A percentile compares a stretch with the other conserved stretches of the same genome.
Conservation (phyloP, 805 yeast species). For the Allodekkera sacchari region DNA sequence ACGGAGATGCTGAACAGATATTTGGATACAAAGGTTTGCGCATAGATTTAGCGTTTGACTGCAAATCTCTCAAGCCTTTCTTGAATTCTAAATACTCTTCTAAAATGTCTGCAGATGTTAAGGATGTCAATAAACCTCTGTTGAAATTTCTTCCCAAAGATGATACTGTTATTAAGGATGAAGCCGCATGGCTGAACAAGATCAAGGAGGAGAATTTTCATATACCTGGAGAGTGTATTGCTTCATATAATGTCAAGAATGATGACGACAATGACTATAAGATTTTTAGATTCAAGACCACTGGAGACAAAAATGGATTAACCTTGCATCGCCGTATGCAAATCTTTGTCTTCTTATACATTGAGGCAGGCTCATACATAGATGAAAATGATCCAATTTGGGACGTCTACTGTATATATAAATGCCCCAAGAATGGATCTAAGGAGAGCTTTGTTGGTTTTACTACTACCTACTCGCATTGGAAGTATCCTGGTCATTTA, state of each 20-base stretch:
- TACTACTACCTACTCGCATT: constrained; percentile 75
- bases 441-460: constrained; percentile 60
- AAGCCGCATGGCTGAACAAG: constrained; percentile 54
- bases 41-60: constrained; percentile 66
- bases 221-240: constrained; percentile 25
- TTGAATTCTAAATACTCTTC: constrained; percentile 48
- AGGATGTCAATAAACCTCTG: constrained; percentile 50
- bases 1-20: constrained; percentile 83
- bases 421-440: constrained; percentile 24
- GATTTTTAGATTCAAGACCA: constrained; percentile 42
- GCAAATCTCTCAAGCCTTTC: constrained; percentile 65
- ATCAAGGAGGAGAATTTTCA: constrained; percentile 37
- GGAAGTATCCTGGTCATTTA: constrained; percentile 54
- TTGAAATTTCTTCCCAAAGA: constrained; percentile 50
- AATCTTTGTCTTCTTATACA: constrained; percentile 71
- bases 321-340: constrained; percentile 65
- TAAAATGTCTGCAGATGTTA: constrained; percentile 47
- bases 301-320: constrained; percentile 29
- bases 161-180: constrained; percentile 53
- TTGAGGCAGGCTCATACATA: constrained; percentile 90
- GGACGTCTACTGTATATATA: constrained; percentile 61
- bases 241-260: constrained; percentile 18
- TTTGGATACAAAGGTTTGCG: constrained; percentile 72
- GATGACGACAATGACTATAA: constrained; percentile 29
- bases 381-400: constrained; percentile 70